Evolutionary conservation across 2,329 filamentous ascomycete genomes (phyloP).

Genomic region (Esteya vermicola): DNA sequence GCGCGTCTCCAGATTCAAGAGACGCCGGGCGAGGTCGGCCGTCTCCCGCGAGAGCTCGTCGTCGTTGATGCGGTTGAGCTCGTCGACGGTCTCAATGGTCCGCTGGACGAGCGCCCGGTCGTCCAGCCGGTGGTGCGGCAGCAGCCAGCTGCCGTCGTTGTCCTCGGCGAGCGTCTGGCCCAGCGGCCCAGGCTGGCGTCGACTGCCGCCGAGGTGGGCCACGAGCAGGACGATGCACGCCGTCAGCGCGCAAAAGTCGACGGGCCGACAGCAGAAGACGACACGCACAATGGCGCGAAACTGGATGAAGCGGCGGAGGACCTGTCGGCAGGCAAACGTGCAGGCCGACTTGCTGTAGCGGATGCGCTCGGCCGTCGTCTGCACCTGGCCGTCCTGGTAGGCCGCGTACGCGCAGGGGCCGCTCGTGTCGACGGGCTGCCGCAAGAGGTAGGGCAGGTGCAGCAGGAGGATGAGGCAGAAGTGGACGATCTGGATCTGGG

Average conservation of each 20-base stretch:
- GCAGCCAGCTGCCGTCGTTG: slow-evolving; percentile 8
- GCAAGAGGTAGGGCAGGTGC: slow-evolving; percentile 14
- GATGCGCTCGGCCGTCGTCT: slow-evolving; percentile 4
- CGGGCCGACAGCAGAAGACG: slow-evolving; percentile 23
- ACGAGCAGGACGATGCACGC: slow-evolving; percentile 24
- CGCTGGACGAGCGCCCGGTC: slow-evolving; percentile 26
- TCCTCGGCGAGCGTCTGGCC: slow-evolving; percentile 9
- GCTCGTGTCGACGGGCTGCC: no score
- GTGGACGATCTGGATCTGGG: slow-evolving; percentile 22
- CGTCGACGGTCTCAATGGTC: slow-evolving; percentile 18
- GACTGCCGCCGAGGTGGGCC: slow-evolving; percentile 21
- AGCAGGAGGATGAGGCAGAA: slow-evolving; percentile 26
- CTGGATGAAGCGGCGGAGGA: slow-evolving; percentile 22
- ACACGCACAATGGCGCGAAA: slow-evolving; percentile 18
- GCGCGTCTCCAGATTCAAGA: slow-evolving; percentile 23
- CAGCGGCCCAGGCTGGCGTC: background rate
- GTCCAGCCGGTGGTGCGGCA: slow-evolving; percentile 23
- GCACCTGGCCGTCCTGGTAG: no score
- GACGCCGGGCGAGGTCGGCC: slow-evolving; percentile 16
- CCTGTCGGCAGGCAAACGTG: slow-evolving; percentile 25
- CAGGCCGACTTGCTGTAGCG: slow-evolving; percentile 22
- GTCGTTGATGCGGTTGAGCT: slow-evolving; percentile 9
- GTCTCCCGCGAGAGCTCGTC: slow-evolving; percentile 18
- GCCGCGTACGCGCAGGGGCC: no score
- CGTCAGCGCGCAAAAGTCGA: slow-evolving; percentile 26